These are phyloP conservation scores for Hypsizygus marmoreus DNA, from an alignment of 768 basidiomycete genomes.

Conservation along the genomic window DNA sequence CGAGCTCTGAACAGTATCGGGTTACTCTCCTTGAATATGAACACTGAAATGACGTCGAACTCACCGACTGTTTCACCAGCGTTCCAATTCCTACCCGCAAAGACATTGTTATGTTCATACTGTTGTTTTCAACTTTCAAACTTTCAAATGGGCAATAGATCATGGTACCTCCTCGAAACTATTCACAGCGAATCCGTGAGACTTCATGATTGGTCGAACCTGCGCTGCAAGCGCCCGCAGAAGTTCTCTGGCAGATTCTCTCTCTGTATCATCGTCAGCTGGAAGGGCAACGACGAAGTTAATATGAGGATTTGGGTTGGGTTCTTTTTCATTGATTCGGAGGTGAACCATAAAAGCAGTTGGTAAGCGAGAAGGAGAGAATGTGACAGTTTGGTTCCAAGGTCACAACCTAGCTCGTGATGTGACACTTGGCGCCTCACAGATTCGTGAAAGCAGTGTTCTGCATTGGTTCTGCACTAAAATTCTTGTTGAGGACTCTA, in stretches of 20 bases:
- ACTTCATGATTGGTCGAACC: constrained; percentile 81
- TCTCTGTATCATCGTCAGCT: constrained; percentile 36
- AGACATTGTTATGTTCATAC: constrained; percentile 80
- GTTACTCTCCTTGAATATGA: no score
- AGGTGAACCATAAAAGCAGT: constrained; percentile 63
- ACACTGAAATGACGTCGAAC: no score
- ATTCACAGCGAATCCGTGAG: constrained; percentile 73
- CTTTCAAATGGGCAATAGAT: background rate
- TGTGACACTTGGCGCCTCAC: constrained; percentile 5
- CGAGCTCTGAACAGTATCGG: constrained; percentile 81
- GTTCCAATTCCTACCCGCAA: constrained; percentile 86
- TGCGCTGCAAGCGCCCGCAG: constrained; percentile 82
- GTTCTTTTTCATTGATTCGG: constrained; percentile 66
- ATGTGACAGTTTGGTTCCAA: no score
- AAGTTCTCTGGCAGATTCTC: constrained; percentile 70
- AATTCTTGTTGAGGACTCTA: no score
- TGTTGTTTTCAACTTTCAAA: constrained; percentile 25
- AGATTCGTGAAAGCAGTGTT: no score
- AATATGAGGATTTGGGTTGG: constrained; percentile 74
- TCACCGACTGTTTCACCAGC: constrained; percentile 77
- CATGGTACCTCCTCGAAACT: constrained; percentile 77
- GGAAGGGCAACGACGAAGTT: constrained; percentile 74
- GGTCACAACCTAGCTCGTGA: no score
- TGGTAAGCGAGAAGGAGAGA: no score
- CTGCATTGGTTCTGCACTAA: no score